These are phyloP conservation scores for Apiospora kogelbergensis DNA, from an alignment of 2,329 filamentous ascomycete species.

Conservation along the genomic window DNA sequence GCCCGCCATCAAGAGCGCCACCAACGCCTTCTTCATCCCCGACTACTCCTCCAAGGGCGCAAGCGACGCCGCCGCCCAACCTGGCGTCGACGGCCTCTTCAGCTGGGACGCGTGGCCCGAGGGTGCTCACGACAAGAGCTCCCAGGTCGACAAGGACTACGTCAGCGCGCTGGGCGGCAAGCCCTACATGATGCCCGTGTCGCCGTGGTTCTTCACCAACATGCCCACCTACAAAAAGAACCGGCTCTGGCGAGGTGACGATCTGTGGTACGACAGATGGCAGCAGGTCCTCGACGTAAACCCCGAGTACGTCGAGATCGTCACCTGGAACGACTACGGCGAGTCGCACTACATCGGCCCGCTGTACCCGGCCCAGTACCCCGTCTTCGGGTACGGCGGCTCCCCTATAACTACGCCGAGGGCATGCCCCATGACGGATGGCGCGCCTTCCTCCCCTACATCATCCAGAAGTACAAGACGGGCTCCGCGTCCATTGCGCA, in stretches of 20 bases:
- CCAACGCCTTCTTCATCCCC: slow-evolving; percentile 42
- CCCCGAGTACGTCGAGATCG: slow-evolving; percentile 45
- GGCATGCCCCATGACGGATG: slow-evolving; percentile 8
- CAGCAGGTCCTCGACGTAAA: slow-evolving; percentile 48
- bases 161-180: slow-evolving; percentile 7
- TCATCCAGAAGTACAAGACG: slow-evolving; percentile 50
- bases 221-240: slow-evolving; percentile 50
- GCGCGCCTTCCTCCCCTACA: slow-evolving; percentile 17
- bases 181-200: slow-evolving; percentile 16
- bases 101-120: slow-evolving; percentile 14
- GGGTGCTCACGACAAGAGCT: neutral
- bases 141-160: slow-evolving; percentile 10
- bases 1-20: slow-evolving; percentile 36
- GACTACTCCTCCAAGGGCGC: slow-evolving; percentile 47
- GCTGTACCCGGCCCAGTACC: neutral
- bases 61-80: slow-evolving; percentile 12
- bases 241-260: slow-evolving; percentile 55
- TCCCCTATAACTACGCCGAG: neutral
- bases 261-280: slow-evolving; percentile 58
- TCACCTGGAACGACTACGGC: slow-evolving; percentile 55
- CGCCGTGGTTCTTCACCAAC: slow-evolving; percentile 15
- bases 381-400: slow-evolving; percentile 23
- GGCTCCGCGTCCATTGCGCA: slow-evolving; percentile 31
- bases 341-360: slow-evolving; percentile 56
- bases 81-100: slow-evolving; percentile 33